phyloP scores from a whole-genome alignment of 805 yeast genomes.

The Metschnikowia bowlesiae region DNA sequence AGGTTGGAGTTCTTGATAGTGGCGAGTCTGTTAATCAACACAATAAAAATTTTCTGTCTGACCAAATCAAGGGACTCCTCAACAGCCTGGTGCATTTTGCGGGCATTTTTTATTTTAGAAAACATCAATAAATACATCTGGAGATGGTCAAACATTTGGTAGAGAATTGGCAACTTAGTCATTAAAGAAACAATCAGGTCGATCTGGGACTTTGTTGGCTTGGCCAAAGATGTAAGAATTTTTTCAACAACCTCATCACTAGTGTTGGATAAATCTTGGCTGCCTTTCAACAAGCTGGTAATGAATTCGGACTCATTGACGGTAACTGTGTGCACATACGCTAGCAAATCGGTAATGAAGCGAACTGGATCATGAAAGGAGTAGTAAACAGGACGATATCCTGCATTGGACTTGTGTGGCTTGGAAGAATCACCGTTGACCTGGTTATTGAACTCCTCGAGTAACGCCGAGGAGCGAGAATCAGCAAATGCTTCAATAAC shows the following conservation, averaged over 20 bases:
- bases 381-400: slow-evolving; percentile 49
- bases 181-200: slow-evolving; percentile 70
- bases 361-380: slow-evolving; percentile 78
- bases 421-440: slow-evolving; percentile 32
- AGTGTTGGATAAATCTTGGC: slow-evolving; percentile 26
- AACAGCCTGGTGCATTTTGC: slow-evolving; percentile 22
- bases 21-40: slow-evolving; percentile 28
- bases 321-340: slow-evolving; percentile 79
- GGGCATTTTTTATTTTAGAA: slow-evolving; percentile 30
- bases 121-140: slow-evolving; percentile 71
- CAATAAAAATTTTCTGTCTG: slow-evolving; percentile 24
- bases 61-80: slow-evolving; percentile 22
- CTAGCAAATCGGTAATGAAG: slow-evolving; percentile 81
- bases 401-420: slow-evolving; percentile 2
- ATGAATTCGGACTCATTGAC: slow-evolving; percentile 84
- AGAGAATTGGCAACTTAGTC: slow-evolving; percentile 48
- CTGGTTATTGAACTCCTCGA: slow-evolving; percentile 65
- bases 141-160: slow-evolving; percentile 58
- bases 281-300: slow-evolving; percentile 47
- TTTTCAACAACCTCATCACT: slow-evolving; percentile 40
- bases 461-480: slow-evolving; percentile 59
- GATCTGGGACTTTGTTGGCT: slow-evolving; percentile 57
- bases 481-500: slow-evolving; percentile 62
- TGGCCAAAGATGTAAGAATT: slow-evolving; percentile 51
- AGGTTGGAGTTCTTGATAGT: slow-evolving; percentile 31